A percentile compares a stretch with the other conserved stretches of the same genome.
Evolutionary conservation across 257 asterid genomes (phyloP).

Genomic region (Nicotiana benthamiana): DNA sequence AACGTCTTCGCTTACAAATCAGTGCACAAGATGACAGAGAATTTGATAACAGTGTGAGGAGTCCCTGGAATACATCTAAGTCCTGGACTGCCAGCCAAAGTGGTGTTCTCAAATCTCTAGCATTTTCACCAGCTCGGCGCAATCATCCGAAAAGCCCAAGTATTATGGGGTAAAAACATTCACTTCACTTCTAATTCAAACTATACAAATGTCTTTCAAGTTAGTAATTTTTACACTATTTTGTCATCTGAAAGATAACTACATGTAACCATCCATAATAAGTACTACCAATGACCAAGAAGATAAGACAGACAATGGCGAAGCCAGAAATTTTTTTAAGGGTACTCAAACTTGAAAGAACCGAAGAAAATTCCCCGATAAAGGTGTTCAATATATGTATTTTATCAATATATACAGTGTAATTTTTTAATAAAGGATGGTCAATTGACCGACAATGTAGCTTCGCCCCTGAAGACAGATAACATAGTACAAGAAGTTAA

Average conservation of each 20-base stretch:
- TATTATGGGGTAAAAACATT: conserved; percentile 34
- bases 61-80: conserved; percentile 51
- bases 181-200: not conserved
- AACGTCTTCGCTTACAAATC: conserved; percentile 30
- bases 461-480: no score
- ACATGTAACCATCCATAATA: not conserved
- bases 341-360: no score
- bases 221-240: not conserved
- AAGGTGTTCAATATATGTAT: no score
- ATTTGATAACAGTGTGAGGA: conserved; percentile 58
- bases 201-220: not conserved
- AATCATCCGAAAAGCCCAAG: conserved; percentile 25
- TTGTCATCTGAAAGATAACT: not conserved
- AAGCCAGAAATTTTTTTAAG: no score
- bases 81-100: conserved; percentile 54
- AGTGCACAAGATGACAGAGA: conserved; percentile 21
- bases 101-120: conserved; percentile 27
- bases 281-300: not conserved
- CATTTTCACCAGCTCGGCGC: conserved; percentile 50
- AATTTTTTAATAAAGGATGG: no score
- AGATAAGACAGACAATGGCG: not conserved
- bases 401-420: no score
- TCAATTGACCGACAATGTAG: no score
- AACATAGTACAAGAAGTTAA: no score
- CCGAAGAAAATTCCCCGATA: no score